Conservation (phyloP, 495 filamentous ascomycete species). For the Thermothielavioides terrestris region DNA sequence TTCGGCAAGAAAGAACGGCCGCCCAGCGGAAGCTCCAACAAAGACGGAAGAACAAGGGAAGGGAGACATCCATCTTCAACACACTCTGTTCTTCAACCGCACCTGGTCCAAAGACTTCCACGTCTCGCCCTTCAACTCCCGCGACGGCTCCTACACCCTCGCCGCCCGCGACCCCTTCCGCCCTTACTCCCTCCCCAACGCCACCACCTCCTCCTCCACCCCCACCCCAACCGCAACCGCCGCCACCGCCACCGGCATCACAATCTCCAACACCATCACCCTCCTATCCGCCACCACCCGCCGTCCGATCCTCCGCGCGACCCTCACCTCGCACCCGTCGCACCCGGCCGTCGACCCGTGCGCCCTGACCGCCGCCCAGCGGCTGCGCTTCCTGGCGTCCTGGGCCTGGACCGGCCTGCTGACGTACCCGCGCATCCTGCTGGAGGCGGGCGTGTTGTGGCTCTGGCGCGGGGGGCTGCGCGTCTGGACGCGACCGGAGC, state of each 20-base stretch:
- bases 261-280: slow-evolving; percentile 47
- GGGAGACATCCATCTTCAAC: not conserved
- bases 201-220: slow-evolving; percentile 48
- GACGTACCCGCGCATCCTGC: slow-evolving; percentile 53
- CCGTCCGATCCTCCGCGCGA: slow-evolving; percentile 48
- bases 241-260: too few species aligned
- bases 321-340: slow-evolving; percentile 42
- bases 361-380: slow-evolving; percentile 31
- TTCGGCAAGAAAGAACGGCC: not conserved
- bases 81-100: slow-evolving; percentile 28
- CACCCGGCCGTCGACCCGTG: slow-evolving; percentile 41
- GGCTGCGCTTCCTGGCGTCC: slow-evolving; percentile 38
- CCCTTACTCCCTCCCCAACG: slow-evolving; percentile 38
- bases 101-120: slow-evolving; percentile 63
- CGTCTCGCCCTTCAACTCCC: slow-evolving; percentile 64
- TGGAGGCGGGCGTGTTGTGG: slow-evolving; percentile 47
- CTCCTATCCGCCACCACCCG: slow-evolving; percentile 47
- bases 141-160: slow-evolving; percentile 52
- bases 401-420: slow-evolving; percentile 59
- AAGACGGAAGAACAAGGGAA: too few species aligned
- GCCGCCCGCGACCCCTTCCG: slow-evolving; percentile 47
- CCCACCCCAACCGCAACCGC: too few species aligned
- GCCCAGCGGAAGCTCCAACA: not conserved
- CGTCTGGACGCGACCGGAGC: slow-evolving; percentile 52
- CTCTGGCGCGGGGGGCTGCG: slow-evolving; percentile 44